Evolutionary conservation across 139 green algal species (phyloP).

Genomic region (Closterium sp.): DNA sequence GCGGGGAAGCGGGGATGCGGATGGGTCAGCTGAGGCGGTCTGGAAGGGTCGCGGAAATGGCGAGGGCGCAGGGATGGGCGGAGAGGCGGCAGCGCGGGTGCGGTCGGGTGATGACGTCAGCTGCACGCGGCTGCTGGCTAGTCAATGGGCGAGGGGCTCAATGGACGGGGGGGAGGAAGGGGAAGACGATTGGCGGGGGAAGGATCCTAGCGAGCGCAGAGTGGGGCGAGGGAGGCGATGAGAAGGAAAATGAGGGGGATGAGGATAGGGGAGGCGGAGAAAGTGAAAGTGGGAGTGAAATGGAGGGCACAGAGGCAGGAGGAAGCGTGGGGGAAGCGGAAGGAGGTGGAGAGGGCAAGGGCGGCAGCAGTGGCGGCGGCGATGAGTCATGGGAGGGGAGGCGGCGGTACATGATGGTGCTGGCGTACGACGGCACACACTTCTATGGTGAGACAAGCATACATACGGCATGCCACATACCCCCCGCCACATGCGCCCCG

Average conservation of each 20-base stretch:
- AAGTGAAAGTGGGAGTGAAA: neutral
- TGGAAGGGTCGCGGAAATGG: too few species aligned
- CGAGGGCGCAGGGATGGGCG: too few species aligned
- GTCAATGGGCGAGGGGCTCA: neutral
- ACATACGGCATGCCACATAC: too few species aligned
- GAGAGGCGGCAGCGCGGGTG: too few species aligned
- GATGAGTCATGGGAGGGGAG: neutral
- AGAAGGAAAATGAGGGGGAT: neutral
- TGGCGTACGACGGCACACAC: conserved; percentile 29
- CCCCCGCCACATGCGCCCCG: too few species aligned
- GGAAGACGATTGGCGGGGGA: neutral
- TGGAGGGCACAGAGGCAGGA: neutral
- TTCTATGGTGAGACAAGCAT: conserved; percentile 2
- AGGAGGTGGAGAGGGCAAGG: neutral
- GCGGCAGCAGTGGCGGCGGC: neutral
- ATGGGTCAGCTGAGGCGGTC: too few species aligned
- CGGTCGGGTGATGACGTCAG: neutral
- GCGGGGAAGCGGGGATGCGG: neutral
- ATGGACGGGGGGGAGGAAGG: neutral
- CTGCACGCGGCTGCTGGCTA: too few species aligned
- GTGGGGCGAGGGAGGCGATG: neutral
- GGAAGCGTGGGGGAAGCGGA: too few species aligned
- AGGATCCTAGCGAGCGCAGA: neutral
- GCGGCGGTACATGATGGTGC: conserved; percentile 17
- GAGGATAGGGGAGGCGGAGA: neutral